A percentile compares a stretch with the other conserved stretches of the same genome.
Evolutionary conservation across 768 basidiomycete genomes (phyloP).

Genomic region (Rhodotorula babjevae): DNA sequence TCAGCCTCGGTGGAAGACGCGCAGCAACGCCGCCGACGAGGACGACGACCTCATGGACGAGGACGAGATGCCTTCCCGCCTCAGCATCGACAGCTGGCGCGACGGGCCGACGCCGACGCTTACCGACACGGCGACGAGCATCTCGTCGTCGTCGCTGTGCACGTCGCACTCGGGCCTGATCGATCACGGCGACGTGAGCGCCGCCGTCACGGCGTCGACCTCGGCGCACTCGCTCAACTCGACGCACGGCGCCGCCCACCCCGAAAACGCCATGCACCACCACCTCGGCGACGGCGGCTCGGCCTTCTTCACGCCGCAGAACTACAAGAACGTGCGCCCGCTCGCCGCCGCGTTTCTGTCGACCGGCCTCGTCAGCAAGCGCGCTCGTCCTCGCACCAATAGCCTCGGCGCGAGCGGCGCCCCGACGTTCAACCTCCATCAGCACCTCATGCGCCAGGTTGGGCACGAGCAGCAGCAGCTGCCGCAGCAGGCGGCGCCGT

Average conservation of each 20-base stretch:
- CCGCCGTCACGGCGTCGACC: constrained; percentile 1
- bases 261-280: not conserved
- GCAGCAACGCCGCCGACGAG: constrained; percentile 18
- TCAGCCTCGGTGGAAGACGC: not conserved
- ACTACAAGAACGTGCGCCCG: constrained; percentile 42
- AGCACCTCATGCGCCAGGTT: constrained; percentile 32
- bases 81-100: constrained; percentile 30
- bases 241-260: constrained; percentile 1
- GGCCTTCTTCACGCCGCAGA: constrained; percentile 40
- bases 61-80: constrained; percentile 16
- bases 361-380: constrained; percentile 49
- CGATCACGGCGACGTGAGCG: not conserved
- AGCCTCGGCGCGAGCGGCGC: constrained; percentile 16
- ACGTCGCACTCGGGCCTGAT: constrained; percentile 23
- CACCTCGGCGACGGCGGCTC: constrained; percentile 5
- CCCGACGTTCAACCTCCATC: constrained; percentile 31
- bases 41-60: constrained; percentile 36
- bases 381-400: constrained; percentile 25
- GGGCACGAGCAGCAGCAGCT: constrained; percentile 8
- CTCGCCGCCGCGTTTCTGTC: constrained; percentile 48
- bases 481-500: constrained; percentile 9
- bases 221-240: constrained; percentile 30
- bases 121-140: constrained; percentile 39
- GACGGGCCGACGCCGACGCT: constrained; percentile 26
- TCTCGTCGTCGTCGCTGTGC: constrained; percentile 27